Evolutionary conservation across 2,329 filamentous ascomycete genomes (phyloP).

Genomic region (Calonectria crousiana): DNA sequence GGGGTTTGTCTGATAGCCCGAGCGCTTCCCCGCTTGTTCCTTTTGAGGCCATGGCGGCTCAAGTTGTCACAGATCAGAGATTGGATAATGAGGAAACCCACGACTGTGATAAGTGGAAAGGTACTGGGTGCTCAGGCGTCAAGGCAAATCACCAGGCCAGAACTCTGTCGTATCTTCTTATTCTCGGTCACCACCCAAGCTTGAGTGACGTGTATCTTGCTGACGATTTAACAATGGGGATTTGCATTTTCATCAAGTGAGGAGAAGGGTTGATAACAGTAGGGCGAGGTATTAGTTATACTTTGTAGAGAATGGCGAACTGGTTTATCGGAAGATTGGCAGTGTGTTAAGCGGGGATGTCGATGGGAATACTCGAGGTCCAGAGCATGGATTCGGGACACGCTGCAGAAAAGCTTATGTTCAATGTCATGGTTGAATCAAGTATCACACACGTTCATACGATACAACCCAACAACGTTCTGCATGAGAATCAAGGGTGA

Average conservation of each 20-base stretch:
- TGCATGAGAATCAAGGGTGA: neutral
- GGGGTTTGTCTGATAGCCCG: neutral
- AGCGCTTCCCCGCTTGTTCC: neutral
- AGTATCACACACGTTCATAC: neutral
- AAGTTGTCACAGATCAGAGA: neutral
- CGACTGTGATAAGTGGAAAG: neutral
- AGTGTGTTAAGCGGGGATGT: neutral
- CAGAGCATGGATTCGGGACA: neutral
- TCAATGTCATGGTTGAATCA: neutral
- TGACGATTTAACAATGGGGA: too few relatives aligned
- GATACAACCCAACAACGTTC: neutral
- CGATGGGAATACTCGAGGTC: neutral
- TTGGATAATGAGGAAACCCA: neutral
- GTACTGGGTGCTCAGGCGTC: neutral
- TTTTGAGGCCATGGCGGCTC: neutral
- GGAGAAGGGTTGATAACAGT: neutral
- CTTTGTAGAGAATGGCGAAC: neutral
- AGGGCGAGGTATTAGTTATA: neutral
- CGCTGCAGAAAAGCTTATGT: neutral
- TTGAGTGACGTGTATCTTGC: too few relatives aligned
- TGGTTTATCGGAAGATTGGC: too few relatives aligned
- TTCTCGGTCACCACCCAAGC: neutral
- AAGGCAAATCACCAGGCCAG: neutral
- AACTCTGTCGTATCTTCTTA: neutral
- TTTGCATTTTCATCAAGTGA: too few relatives aligned